A percentile compares a stretch with the other conserved stretches of the same genome.
phyloP scores from a whole-genome alignment of 495 filamentous ascomycete genomes.

The Friedmanniomyces endolithicus region DNA sequence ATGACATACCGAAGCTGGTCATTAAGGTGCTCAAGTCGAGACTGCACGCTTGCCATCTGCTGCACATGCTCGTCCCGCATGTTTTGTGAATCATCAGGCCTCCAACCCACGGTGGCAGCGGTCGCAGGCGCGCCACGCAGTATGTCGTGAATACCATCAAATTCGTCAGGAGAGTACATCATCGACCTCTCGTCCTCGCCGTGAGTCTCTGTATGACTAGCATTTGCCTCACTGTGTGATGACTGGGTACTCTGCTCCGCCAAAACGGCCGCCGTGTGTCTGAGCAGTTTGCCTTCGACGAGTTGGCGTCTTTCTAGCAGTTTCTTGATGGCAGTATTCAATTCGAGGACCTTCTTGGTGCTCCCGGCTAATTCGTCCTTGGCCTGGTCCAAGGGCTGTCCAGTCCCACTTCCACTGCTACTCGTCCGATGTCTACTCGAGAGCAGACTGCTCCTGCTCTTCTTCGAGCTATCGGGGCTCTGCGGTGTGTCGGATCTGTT shows the following conservation, averaged over 20 bases:
- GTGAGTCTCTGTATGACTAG: neutral
- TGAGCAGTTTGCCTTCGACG: conserved; percentile 58
- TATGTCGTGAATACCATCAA: conserved; percentile 41
- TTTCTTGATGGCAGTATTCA: conserved; percentile 65
- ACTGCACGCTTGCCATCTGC: conserved; percentile 38
- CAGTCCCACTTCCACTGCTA: conserved; percentile 42
- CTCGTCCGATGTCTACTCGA: conserved; percentile 16
- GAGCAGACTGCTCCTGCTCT: conserved; percentile 25
- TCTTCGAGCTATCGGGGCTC: conserved; percentile 24
- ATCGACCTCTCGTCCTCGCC: conserved; percentile 68
- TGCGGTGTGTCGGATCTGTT: conserved; percentile 28
- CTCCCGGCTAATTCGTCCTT: conserved; percentile 65
- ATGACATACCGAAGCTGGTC: conserved; percentile 54
- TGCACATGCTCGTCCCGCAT: conserved; percentile 38
- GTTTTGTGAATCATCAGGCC: conserved; percentile 4
- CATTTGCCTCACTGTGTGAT: neutral
- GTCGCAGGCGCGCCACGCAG: conserved; percentile 12
- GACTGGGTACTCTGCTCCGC: conserved; percentile 9
- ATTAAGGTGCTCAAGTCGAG: conserved; percentile 61
- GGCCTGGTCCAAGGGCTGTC: conserved; percentile 38
- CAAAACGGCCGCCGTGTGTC: conserved; percentile 77
- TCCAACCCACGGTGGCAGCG: conserved; percentile 17
- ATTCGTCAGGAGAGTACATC: conserved; percentile 60
- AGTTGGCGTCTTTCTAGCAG: conserved; percentile 61
- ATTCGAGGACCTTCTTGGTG: conserved; percentile 70